Evolutionary conservation across 2,329 filamentous ascomycete species (phyloP), one percentile per base, ranked within the genome.

Genomic region (Fusarium oxysporum): DNA sequence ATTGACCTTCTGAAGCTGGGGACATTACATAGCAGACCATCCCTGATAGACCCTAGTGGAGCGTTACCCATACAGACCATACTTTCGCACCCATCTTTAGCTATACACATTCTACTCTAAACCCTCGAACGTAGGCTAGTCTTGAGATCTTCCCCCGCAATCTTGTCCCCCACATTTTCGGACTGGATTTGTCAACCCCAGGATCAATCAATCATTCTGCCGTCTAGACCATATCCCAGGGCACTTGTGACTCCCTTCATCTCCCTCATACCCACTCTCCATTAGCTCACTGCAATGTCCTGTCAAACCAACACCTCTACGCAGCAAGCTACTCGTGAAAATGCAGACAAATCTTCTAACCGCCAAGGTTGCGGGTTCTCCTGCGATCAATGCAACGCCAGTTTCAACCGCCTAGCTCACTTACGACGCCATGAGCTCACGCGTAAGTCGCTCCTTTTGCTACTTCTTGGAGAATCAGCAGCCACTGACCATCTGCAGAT

Each of bases 311-410:
- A 59, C 56, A 48, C 56, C 44, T 37, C 55, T 32, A 50, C 56
- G 14, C 33, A 59, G 44, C 56, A 40, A 33, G 25, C 7, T 41
- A 50, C 43, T 40, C 35, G 56, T 50, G 56, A 59, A 28, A 35
- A 59, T 59, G 56, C 35, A 33, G 41, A 28, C 12, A 59, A 59
- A 50, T 25, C 56, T 28, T 59, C 33, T 11, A 59, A 59, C 56
- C 56, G 56, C 19, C 33, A 59, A 12, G 44, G 43, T 21, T 50
- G 38, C 43, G 44, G 56, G 13, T 50, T 59, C 44, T 50, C 43
- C 43, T 59, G 56, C 35, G 43, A 44, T 40, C 56, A 59, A 35
- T 59, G 56, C 35, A 41, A 59, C 37, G 56, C 56, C 56, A 59
- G 47, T 25, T 59, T 59, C 10, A 59, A 59, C 30, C 56, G 56